Evolutionary conservation across 1,284 basidiomycete genomes (phyloP), one percentile per base, ranked within the genome.

Genomic region (Afroboletus lepidellus): DNA sequence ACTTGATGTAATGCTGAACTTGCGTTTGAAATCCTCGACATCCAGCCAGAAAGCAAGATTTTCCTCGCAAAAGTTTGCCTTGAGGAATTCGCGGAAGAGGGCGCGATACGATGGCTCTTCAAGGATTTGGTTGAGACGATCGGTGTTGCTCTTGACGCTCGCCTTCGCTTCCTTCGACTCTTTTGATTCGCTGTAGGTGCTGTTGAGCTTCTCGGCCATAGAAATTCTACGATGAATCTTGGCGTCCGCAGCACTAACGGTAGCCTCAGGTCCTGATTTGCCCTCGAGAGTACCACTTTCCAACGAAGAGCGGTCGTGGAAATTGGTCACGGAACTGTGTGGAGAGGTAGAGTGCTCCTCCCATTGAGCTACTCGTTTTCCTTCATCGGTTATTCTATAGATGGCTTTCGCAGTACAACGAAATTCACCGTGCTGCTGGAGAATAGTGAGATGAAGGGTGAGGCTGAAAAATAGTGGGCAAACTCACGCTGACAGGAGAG

Each of bases 1-100:
- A 61, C 89, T 94, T 5, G 90, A 95, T 0, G 96, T 97, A 54
- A 94, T 98, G 66, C 86, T 88, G 76, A 99, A 99, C 63, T 94
- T 88, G 61, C 90, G 83, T 76, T 94, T 95, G 77, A 99, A 97
- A 68, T 99, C 96, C 70, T 94, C 85, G 1, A 98, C 96, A 64
- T 98, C 97, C 50, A 98, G 72, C 90, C 94, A 99, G 75, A 98
- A 99, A 43, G 88, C 87, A 60, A 99, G 74, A 68, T 99, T 99
- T 78, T 99, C 96, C 69, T 99, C 96, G 75, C 94, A 98, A 70
- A 98, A 98, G 72, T 98, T 98, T 47, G 85, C 81, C 39, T 93
- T 83, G 50, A 99, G 73, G 76, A 96, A 97, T 58, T 98, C 96
- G 53, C 96, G 85, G 81, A 99, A 99, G 39, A 98, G 76, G 3